A percentile compares a stretch with the other conserved stretches of the same genome.
Evolutionary conservation across 352 stramenopile genomes (phyloP).

Genomic region (Phytopythium montanum): DNA sequence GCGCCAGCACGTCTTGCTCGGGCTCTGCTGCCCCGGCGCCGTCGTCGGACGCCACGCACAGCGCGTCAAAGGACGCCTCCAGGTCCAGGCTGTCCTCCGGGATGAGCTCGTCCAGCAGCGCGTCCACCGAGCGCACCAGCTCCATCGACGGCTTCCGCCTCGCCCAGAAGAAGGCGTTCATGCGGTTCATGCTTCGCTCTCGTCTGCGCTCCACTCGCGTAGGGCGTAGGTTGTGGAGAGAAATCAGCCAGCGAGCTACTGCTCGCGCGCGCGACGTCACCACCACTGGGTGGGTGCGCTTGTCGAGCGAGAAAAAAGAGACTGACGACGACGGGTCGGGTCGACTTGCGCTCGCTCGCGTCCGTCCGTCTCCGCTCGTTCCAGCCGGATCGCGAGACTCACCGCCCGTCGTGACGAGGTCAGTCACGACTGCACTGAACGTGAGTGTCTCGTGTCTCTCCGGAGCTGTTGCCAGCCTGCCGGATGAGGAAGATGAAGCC

Average conservation of each 20-base stretch:
- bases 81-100: conserved; percentile 60
- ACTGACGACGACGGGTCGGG: too few relatives aligned
- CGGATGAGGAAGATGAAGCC: not conserved
- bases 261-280: too few relatives aligned
- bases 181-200: conserved; percentile 29
- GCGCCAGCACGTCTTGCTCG: conserved; percentile 24
- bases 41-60: conserved; percentile 28
- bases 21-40: conserved; percentile 21
- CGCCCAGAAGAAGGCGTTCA: conserved; percentile 85
- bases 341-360: too few relatives aligned
- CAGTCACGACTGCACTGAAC: too few relatives aligned
- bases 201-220: not conserved
- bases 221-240: not conserved
- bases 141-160: conserved; percentile 67
- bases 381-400: not conserved
- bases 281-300: too few relatives aligned
- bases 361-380: not conserved
- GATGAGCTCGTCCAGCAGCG: conserved; percentile 50
- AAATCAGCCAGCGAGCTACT: too few relatives aligned
- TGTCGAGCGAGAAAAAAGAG: too few relatives aligned
- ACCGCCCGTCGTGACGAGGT: not conserved
- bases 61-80: conserved; percentile 40
- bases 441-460: not conserved
- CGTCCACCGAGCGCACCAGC: conserved; percentile 68
- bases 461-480: not conserved